Evolutionary conservation across 352 stramenopile genomes (phyloP), one percentile per base, ranked within the genome.

Genomic region (Globisporangium emineosum): DNA sequence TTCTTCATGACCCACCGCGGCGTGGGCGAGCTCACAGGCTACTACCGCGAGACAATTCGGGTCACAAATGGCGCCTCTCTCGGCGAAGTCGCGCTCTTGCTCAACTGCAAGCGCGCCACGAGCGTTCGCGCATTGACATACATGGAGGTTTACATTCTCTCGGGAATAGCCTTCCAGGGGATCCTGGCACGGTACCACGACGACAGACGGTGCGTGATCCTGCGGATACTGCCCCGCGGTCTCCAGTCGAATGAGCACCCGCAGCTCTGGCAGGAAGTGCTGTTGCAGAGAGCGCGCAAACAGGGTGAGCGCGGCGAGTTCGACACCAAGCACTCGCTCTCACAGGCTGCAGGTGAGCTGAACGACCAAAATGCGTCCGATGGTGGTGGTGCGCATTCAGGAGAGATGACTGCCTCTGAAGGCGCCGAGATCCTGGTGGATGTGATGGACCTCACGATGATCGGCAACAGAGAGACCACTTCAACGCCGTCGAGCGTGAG

Each of bases 1-100:
- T 70, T 84, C 67, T 78, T 81, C 56, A 83, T 84, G 73, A 64
- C 84, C 8, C 73, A 83, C 23, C 54, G 65, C 0, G 67, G 71
- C 4, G 68, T 72, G 2, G 72, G 70, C 37, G 71, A 81, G 47
- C 51, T 77, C 19, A 60, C n/a, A 25, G 32, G 45, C 21, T 45
- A 27, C 9, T 29, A 42, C 27, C 59, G 33, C 49, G 59, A 65
- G 33, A 65, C 35, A 1, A 33, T 51, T 10, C 45, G 47, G 3
- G 37, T 78, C 13, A 52, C 35, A 3, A 57, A 56, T 9, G 71
- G 67, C 19, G 65, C 35, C 15, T 37, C 52, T n/a, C 57, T 77
- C 1, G 71, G 57, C 17, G 61, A 72, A 32, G 51, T 75, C 8
- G 58, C 65, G 10, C 32, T 78, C 1, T 23, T 78, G 0, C 32